A percentile compares a stretch with the other conserved stretches of the same genome.
phyloP scores from a whole-genome alignment of 306 rosid genomes.

The Cyamopsis tetragonoloba region DNA sequence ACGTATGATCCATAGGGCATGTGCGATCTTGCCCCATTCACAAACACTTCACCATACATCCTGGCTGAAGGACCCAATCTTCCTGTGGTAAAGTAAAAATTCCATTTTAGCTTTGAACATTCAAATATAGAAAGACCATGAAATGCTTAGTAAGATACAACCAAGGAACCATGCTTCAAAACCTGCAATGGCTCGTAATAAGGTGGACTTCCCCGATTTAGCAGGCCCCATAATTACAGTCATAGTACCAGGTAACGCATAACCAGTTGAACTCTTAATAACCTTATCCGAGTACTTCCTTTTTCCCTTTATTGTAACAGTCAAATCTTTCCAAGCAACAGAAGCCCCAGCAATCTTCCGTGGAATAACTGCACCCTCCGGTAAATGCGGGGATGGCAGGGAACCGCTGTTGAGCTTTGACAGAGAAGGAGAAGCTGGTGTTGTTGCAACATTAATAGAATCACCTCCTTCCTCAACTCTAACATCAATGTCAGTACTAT shows the following conservation, averaged over 20 bases:
- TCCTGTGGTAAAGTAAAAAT: conserved; percentile 48
- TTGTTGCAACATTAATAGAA: conserved; percentile 66
- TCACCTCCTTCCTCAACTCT: conserved; percentile 90
- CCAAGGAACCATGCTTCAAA: conserved; percentile 20
- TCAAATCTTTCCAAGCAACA: conserved; percentile 93
- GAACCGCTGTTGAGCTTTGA: conserved; percentile 88
- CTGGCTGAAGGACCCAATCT: conserved; percentile 77
- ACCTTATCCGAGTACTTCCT: conserved; percentile 92
- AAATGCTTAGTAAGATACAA: conserved; percentile 23
- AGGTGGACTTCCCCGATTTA: conserved; percentile 89
- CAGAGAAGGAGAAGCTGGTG: conserved; percentile 88
- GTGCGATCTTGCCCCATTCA: conserved; percentile 65
- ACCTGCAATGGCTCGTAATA: conserved; percentile 92
- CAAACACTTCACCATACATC: conserved; percentile 86
- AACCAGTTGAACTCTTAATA: conserved; percentile 94
- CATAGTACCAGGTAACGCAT: conserved; percentile 95
- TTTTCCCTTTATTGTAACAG: conserved; percentile 86
- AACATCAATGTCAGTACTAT: conserved; percentile 68
- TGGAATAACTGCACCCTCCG: conserved; percentile 59
- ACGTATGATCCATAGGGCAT: conserved; percentile 93
- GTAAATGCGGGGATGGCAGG: conserved; percentile 78
- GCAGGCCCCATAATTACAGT: conserved; percentile 98
- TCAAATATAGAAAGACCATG: conserved; percentile 13
- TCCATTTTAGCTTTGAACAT: conserved; percentile 29
- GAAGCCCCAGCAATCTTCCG: conserved; percentile 86